Evolutionary conservation across 2,329 filamentous ascomycete genomes (phyloP).

Genomic region (Escovopsis weberi): DNA sequence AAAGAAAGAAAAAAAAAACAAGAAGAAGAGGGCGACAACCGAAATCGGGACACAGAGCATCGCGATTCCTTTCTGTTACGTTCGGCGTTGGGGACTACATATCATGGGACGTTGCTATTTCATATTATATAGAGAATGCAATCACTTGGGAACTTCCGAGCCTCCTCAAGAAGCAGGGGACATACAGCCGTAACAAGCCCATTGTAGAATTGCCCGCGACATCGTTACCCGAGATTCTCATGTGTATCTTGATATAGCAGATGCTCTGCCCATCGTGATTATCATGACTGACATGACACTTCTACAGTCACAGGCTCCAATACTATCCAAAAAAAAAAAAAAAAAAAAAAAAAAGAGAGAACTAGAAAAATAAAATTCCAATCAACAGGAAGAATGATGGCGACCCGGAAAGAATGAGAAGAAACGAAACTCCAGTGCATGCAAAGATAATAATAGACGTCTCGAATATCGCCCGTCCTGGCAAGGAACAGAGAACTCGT

Average conservation of each 20-base stretch:
- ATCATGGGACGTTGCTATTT: constrained; percentile 4
- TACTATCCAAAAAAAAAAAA: no score
- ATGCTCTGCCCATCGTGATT: constrained; percentile 6
- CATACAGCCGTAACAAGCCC: not conserved
- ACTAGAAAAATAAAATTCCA: not conserved
- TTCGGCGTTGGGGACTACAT: constrained; percentile 7
- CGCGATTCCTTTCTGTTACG: not conserved
- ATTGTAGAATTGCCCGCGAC: not conserved
- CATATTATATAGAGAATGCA: not conserved
- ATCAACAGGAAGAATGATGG: constrained; percentile 2
- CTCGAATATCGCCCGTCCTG: not conserved
- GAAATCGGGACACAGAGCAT: no score
- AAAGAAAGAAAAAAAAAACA: not conserved
- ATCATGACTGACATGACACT: constrained; percentile 3
- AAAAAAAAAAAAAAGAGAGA: no score
- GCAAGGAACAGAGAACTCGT: constrained; percentile 8
- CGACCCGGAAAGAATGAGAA: no score
- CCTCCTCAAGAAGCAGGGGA: not conserved
- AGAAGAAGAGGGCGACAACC: not conserved
- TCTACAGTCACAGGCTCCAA: not conserved
- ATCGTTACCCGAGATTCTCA: not conserved
- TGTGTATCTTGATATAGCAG: not conserved
- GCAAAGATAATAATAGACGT: constrained; percentile 7
- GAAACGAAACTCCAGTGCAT: constrained; percentile 15
- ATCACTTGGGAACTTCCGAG: not conserved